These are phyloP conservation scores for Penicillium brasilianum DNA, from an alignment of 2,329 filamentous ascomycete species.

Conservation along the genomic window DNA sequence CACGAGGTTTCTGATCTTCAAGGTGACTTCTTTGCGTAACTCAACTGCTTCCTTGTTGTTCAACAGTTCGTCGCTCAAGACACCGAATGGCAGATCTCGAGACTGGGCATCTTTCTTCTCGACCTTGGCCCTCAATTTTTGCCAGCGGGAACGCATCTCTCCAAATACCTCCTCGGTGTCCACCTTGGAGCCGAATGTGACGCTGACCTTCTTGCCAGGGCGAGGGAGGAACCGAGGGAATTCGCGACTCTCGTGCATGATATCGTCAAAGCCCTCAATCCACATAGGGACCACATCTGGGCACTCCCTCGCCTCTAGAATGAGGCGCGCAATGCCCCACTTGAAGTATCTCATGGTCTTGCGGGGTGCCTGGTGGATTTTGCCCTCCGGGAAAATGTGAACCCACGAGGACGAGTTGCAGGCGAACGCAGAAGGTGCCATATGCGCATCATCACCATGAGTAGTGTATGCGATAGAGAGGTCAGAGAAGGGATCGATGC, in stretches of 20 bases:
- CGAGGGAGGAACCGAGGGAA: slow-evolving; percentile 85
- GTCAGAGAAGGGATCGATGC: slow-evolving; percentile 54
- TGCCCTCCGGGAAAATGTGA: slow-evolving; percentile 94
- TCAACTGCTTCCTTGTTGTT: slow-evolving; percentile 75
- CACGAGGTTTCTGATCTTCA: slow-evolving; percentile 77
- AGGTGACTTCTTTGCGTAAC: slow-evolving; percentile 79
- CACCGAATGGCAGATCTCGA: slow-evolving; percentile 53
- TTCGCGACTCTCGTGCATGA: slow-evolving; percentile 82
- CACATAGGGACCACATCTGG: slow-evolving; percentile 94
- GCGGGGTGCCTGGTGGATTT: slow-evolving; percentile 83
- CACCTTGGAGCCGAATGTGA: slow-evolving; percentile 68
- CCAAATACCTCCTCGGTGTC: slow-evolving; percentile 78
- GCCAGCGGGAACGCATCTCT: slow-evolving; percentile 76
- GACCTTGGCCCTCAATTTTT: slow-evolving; percentile 62
- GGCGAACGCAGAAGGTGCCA: slow-evolving; percentile 72
- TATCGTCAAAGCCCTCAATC: slow-evolving; percentile 82
- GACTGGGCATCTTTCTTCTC: slow-evolving; percentile 52
- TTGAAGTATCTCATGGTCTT: slow-evolving; percentile 94
- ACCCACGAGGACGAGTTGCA: slow-evolving; percentile 80
- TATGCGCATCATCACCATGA: slow-evolving; percentile 56
- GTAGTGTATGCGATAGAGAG: slow-evolving; percentile 48
- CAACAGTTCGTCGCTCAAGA: slow-evolving; percentile 68
- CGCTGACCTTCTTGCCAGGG: slow-evolving; percentile 65
- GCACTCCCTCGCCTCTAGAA: slow-evolving; percentile 84
- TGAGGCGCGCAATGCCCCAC: slow-evolving; percentile 90